These are phyloP conservation scores for Schizosaccharomyces japonicus DNA, from an alignment of 805 yeast genomes.

Conservation along the genomic window DNA sequence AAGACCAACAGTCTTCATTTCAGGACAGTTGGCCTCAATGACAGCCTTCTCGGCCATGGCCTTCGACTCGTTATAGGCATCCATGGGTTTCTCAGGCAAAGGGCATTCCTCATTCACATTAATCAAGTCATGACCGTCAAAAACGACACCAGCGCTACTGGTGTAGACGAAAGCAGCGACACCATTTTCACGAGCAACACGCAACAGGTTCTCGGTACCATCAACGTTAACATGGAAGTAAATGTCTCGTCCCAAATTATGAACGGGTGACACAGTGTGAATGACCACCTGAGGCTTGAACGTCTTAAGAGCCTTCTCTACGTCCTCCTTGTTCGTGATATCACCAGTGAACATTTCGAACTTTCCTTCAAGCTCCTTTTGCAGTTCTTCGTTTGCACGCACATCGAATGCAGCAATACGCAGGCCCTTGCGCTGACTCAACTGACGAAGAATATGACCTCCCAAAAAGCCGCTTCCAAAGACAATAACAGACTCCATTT, in stretches of 20 bases:
- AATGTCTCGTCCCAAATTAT: slow-evolving; percentile 57
- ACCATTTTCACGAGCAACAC: slow-evolving; percentile 29
- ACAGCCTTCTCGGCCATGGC: slow-evolving; percentile 75
- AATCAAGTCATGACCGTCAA: slow-evolving; percentile 76
- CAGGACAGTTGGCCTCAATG: slow-evolving; percentile 37
- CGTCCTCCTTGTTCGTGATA: slow-evolving; percentile 38
- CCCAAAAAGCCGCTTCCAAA: slow-evolving; percentile 94
- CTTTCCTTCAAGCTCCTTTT: not conserved
- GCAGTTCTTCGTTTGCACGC: not conserved
- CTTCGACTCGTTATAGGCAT: slow-evolving; percentile 85
- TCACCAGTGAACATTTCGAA: slow-evolving; percentile 60
- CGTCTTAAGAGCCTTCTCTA: slow-evolving; percentile 32
- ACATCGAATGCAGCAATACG: slow-evolving; percentile 3
- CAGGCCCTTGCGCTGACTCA: not conserved
- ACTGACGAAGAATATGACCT: slow-evolving; percentile 25
- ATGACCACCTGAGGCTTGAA: slow-evolving; percentile 55
- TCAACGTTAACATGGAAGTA: slow-evolving; percentile 75
- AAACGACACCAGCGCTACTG: slow-evolving; percentile 90
- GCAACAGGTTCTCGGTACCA: slow-evolving; percentile 59
- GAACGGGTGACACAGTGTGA: slow-evolving; percentile 92
- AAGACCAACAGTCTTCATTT: slow-evolving; percentile 54
- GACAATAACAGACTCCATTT: slow-evolving; percentile 42
- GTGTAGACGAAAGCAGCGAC: slow-evolving; percentile 65
- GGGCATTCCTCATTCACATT: slow-evolving; percentile 93
- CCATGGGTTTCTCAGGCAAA: slow-evolving; percentile 78